Conservation (phyloP, 2,329 filamentous ascomycete species). For the Penicillium sp. region DNA sequence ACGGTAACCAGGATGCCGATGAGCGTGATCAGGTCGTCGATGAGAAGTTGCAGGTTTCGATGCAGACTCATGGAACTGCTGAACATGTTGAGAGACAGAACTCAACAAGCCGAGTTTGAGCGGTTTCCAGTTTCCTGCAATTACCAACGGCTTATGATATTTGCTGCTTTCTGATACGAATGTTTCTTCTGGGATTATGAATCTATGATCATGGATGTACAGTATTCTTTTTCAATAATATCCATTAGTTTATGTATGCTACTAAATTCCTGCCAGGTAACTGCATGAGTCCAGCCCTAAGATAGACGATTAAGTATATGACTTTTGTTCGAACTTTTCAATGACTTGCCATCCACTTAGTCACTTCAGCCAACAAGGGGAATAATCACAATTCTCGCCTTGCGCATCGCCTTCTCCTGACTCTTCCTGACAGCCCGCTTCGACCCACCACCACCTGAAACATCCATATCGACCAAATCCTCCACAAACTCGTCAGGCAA, state of each 20-base stretch:
- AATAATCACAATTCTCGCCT: slow-evolving; percentile 30
- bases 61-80: slow-evolving; percentile 10
- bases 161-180: too few relatives aligned
- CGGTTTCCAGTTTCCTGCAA: not conserved
- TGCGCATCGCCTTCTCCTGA: slow-evolving; percentile 20
- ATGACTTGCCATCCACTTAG: not conserved
- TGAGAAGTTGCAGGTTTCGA: slow-evolving; percentile 26
- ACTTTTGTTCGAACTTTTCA: not conserved
- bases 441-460: slow-evolving; percentile 3
- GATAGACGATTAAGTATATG: not conserved
- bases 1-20: slow-evolving; percentile 33
- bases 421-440: not conserved
- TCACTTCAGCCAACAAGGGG: slow-evolving; percentile 14
- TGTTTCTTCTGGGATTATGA: too few relatives aligned
- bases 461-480: slow-evolving; percentile 26
- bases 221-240: too few relatives aligned
- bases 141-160: not conserved
- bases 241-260: too few relatives aligned
- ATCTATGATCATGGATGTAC: too few relatives aligned
- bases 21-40: slow-evolving; percentile 25
- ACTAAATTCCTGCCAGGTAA: too few relatives aligned
- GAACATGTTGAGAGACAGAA: slow-evolving; percentile 23
- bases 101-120: slow-evolving; percentile 8
- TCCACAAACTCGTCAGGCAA: slow-evolving; percentile 28
- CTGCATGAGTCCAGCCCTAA: too few relatives aligned